Conservation (phyloP, 1,139 yeast genomes). For the Blastobotrys raffinosifermentans region DNA sequence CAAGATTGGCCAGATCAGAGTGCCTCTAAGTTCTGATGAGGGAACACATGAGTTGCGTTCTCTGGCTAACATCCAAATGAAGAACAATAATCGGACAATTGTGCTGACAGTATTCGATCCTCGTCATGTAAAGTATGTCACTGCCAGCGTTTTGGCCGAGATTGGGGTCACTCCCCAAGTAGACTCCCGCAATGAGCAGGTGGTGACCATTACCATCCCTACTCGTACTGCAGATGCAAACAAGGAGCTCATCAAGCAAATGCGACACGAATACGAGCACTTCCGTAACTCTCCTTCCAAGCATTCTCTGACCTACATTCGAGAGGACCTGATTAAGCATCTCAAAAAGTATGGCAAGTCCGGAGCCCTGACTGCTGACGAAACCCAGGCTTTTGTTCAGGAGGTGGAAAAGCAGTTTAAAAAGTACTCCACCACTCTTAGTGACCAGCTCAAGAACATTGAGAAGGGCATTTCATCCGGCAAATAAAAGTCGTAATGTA, state of each 20-base stretch:
- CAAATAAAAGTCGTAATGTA: slow-evolving; percentile 1
- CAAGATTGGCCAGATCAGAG: slow-evolving; percentile 11
- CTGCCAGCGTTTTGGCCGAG: slow-evolving; percentile 64
- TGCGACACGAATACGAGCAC: slow-evolving; percentile 54
- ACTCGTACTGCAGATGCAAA: slow-evolving; percentile 68
- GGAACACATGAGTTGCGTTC: slow-evolving; percentile 36
- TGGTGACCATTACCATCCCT: slow-evolving; percentile 69
- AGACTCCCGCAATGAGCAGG: slow-evolving; percentile 66
- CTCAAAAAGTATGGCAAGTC: slow-evolving; percentile 55
- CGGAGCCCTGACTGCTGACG: slow-evolving; percentile 33
- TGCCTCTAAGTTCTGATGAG: slow-evolving; percentile 11
- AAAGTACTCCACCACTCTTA: slow-evolving; percentile 51
- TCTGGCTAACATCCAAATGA: slow-evolving; percentile 69
- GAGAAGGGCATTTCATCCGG: slow-evolving; percentile 37
- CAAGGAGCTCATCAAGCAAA: slow-evolving; percentile 49
- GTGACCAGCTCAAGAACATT: slow-evolving; percentile 52
- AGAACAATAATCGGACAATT: slow-evolving; percentile 57
- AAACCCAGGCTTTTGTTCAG: slow-evolving; percentile 41
- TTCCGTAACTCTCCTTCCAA: slow-evolving; percentile 51
- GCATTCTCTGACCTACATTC: slow-evolving; percentile 52
- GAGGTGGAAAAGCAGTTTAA: slow-evolving; percentile 68
- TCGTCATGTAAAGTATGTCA: slow-evolving; percentile 56
- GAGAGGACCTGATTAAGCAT: slow-evolving; percentile 56
- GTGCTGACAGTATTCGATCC: slow-evolving; percentile 83
- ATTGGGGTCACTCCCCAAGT: slow-evolving; percentile 74